Conservation (phyloP, 305 asterid genomes). For the Andrographis paniculata region DNA sequence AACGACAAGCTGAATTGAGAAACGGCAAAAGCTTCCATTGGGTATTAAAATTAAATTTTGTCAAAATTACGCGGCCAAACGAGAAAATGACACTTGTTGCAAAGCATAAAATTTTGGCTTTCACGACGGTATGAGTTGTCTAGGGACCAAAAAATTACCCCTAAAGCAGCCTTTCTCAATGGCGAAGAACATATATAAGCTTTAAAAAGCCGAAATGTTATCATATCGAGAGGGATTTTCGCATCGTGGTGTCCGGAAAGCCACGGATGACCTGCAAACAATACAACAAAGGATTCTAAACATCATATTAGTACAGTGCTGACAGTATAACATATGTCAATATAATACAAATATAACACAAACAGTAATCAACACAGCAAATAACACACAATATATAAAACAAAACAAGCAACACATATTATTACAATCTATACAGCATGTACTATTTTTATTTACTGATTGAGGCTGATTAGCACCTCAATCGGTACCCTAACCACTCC, state of each 20-base stretch:
- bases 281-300: conserved; percentile 11
- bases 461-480: too few relatives aligned
- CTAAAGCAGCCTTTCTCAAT: conserved; percentile 76
- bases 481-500: too few relatives aligned
- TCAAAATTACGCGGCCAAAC: background rate
- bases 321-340: too few relatives aligned
- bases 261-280: conserved; percentile 91
- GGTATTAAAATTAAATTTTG: background rate
- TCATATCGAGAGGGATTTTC: conserved; percentile 87
- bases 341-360: too few relatives aligned
- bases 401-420: too few relatives aligned
- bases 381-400: too few relatives aligned
- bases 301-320: too few relatives aligned
- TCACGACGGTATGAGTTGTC: background rate
- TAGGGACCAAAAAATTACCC: conserved; percentile 40
- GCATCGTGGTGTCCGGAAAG: conserved; percentile 64
- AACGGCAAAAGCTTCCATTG: background rate
- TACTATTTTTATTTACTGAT: too few relatives aligned
- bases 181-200: conserved; percentile 82
- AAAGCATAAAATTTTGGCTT: background rate
- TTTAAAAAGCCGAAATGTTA: conserved; percentile 64
- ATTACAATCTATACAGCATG: too few relatives aligned
- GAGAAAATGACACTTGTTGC: background rate
- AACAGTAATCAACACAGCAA: too few relatives aligned
- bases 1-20: background rate